These are phyloP conservation scores for Tritrichomonas musculus DNA, from an alignment of 208 protist species.

Conservation along the genomic window DNA sequence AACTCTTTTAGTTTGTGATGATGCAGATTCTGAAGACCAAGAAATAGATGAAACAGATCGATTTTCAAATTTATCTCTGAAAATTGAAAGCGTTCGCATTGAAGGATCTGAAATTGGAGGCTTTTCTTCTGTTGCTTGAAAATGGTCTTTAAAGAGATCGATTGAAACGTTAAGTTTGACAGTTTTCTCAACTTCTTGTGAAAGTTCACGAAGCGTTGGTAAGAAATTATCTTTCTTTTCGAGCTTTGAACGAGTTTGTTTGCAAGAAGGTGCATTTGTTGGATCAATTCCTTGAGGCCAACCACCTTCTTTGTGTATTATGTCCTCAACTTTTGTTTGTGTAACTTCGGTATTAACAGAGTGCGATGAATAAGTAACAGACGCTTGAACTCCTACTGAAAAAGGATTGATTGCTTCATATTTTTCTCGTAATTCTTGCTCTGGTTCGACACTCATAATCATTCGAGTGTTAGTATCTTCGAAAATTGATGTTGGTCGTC, in stretches of 20 bases:
- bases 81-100: not conserved
- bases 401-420: constrained; percentile 21
- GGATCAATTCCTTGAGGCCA: constrained; percentile 23
- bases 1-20: not conserved
- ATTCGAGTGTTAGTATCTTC: not conserved
- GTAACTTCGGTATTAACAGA: constrained; percentile 27
- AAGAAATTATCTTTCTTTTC: not conserved
- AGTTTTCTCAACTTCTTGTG: not conserved
- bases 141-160: constrained; percentile 17
- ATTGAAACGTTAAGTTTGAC: constrained; percentile 4
- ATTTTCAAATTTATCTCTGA: not conserved
- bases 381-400: not conserved
- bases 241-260: not conserved
- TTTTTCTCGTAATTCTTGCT: not conserved
- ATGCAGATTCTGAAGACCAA: not conserved
- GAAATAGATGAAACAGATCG: not conserved
- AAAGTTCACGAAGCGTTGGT: not conserved
- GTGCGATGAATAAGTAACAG: not conserved
- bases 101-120: not conserved
- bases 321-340: not conserved
- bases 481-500: not conserved
- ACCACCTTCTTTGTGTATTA: not conserved
- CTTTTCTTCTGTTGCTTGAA: not conserved
- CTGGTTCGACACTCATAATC: not conserved
- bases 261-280: not conserved